Percentiles rank a stretch among this genome's conserved stretches.
Conservation (phyloP, 179 eudicot species). For the Camellia oleifera region DNA sequence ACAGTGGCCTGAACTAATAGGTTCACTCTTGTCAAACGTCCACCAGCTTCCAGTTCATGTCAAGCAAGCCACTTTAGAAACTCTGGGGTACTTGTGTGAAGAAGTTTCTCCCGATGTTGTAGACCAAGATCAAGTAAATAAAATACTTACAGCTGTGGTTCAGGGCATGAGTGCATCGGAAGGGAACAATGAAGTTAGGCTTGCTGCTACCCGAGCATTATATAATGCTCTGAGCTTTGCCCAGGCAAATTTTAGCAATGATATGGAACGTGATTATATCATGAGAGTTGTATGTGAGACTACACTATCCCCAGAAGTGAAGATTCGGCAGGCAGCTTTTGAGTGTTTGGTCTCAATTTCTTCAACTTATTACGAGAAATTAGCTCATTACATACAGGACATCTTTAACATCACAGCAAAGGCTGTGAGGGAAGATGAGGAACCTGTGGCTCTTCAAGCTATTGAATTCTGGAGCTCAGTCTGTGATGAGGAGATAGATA, state of each 20-base stretch:
- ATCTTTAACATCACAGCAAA: slow-evolving; percentile 82
- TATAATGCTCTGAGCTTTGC: slow-evolving; percentile 89
- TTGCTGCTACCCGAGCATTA: slow-evolving; percentile 84
- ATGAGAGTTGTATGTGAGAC: slow-evolving; percentile 93
- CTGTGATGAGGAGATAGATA: slow-evolving; percentile 90
- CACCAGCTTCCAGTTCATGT: slow-evolving; percentile 79
- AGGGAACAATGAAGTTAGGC: slow-evolving; percentile 65
- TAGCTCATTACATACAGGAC: slow-evolving; percentile 77
- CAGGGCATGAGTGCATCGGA: slow-evolving; percentile 85
- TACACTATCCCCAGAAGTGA: slow-evolving; percentile 67
- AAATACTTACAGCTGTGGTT: slow-evolving; percentile 85
- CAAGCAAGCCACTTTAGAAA: slow-evolving; percentile 86
- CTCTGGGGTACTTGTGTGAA: slow-evolving; percentile 87
- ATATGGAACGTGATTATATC: slow-evolving; percentile 89
- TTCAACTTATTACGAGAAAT: slow-evolving; percentile 75
- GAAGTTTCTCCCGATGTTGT: slow-evolving; percentile 84
- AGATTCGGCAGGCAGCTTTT: slow-evolving; percentile 83
- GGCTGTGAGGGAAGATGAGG: slow-evolving; percentile 89
- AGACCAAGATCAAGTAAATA: slow-evolving; percentile 90
- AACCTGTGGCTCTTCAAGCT: slow-evolving; percentile 89
- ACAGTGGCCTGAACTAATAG: slow-evolving; percentile 84
- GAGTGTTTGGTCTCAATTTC: slow-evolving; percentile 87
- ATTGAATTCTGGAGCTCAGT: slow-evolving; percentile 92
- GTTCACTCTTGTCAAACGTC: slow-evolving; percentile 57
- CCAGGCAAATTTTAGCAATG: slow-evolving; percentile 78